Evolutionary conservation across 495 filamentous ascomycete genomes (phyloP).

Genomic region (Trichocladium uniseriatum): DNA sequence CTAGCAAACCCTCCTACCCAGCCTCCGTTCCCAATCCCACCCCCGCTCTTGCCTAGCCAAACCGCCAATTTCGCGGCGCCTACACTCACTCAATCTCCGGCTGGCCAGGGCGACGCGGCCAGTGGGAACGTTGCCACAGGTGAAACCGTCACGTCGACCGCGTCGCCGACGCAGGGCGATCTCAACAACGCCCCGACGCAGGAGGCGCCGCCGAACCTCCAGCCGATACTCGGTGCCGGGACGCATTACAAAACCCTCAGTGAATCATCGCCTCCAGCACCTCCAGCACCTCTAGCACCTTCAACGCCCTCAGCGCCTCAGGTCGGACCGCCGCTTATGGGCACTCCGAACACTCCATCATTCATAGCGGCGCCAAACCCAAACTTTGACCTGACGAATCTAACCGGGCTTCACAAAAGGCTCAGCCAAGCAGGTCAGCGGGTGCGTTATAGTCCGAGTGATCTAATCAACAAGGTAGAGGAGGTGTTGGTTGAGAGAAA

Average conservation of each 20-base stretch:
- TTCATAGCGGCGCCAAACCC: no score
- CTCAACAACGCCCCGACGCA: not conserved
- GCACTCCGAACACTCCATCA: not conserved
- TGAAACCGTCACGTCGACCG: no score
- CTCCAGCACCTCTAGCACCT: no score
- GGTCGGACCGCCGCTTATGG: not conserved
- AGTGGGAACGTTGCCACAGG: not conserved
- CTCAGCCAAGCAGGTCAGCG: slow-evolving; percentile 2
- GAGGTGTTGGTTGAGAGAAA: not conserved
- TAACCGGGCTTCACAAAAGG: not conserved
- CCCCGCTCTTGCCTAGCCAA: no score
- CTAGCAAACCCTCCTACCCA: not conserved
- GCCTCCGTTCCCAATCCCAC: no score
- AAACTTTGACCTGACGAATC: not conserved
- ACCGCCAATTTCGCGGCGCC: not conserved
- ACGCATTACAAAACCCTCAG: not conserved
- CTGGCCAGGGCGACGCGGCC: no score
- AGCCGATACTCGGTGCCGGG: not conserved
- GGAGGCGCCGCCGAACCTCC: not conserved
- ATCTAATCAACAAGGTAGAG: not conserved
- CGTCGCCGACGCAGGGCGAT: not conserved
- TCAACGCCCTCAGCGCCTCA: not conserved
- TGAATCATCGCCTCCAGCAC: not conserved
- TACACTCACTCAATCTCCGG: not conserved
- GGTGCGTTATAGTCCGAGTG: not conserved